phyloP scores from a whole-genome alignment of 2,329 filamentous ascomycete species.

The Colletotrichum sp. region DNA sequence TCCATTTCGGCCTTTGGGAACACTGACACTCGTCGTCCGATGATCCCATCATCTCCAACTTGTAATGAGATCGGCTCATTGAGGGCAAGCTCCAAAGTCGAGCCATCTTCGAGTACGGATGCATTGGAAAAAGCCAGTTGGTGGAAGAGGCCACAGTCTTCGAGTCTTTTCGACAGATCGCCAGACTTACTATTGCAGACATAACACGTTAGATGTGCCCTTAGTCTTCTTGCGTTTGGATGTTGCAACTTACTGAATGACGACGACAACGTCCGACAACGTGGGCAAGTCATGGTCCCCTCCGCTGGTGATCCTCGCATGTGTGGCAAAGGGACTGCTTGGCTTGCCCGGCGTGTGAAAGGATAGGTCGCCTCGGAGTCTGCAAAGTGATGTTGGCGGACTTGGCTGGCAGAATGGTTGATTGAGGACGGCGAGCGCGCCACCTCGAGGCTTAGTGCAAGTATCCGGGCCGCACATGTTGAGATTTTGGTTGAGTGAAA shows the following conservation, averaged over 20 bases:
- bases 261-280: conserved; percentile 35
- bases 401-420: conserved; percentile 13
- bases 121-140: conserved; percentile 35
- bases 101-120: neutral
- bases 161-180: conserved; percentile 43
- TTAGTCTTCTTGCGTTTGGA: neutral
- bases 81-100: conserved; percentile 37
- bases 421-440: conserved; percentile 49
- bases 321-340: conserved; percentile 41
- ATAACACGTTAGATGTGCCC: neutral
- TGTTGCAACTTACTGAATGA: conserved; percentile 46
- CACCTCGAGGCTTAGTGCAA: conserved; percentile 45
- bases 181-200: conserved; percentile 38
- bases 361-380: conserved; percentile 41
- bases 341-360: conserved; percentile 48
- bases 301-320: conserved; percentile 43
- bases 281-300: neutral
- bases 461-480: conserved; percentile 51
- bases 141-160: conserved; percentile 47
- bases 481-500: neutral
- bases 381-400: neutral
- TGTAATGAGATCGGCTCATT: conserved; percentile 44
- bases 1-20: conserved; percentile 29
- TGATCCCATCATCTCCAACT: conserved; percentile 51
- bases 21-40: conserved; percentile 52